Percentiles rank a stretch among this genome's conserved stretches.
These are phyloP conservation scores for Coniochaeta prunicola DNA, from an alignment of 2,329 filamentous ascomycete genomes.

Conservation along the genomic window DNA sequence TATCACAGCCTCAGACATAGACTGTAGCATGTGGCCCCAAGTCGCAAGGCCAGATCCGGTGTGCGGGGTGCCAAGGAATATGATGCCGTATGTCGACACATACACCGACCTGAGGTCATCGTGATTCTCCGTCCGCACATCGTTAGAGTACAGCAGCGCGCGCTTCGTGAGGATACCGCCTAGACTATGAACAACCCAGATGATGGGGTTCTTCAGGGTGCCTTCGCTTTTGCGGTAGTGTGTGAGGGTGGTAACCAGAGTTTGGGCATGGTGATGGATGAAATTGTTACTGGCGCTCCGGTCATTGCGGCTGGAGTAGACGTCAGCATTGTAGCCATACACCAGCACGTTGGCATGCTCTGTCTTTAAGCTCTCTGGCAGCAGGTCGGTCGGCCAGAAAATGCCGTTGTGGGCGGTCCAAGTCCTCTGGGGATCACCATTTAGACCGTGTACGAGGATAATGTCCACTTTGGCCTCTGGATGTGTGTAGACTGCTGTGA, in stretches of 20 bases:
- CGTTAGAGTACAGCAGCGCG: constrained; percentile 60
- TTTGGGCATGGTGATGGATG: constrained; percentile 66
- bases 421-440: constrained; percentile 57
- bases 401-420: constrained; percentile 51
- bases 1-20: constrained; percentile 57
- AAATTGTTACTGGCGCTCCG: constrained; percentile 57
- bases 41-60: constrained; percentile 60
- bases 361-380: constrained; percentile 51
- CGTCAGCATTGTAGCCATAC: constrained; percentile 69
- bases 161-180: constrained; percentile 68
- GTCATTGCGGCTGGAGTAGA: constrained; percentile 38
- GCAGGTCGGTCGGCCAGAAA: constrained; percentile 64
- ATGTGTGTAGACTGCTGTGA: constrained; percentile 51
- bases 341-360: constrained; percentile 58
- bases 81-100: constrained; percentile 67
- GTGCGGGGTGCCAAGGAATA: constrained; percentile 74
- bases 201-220: constrained; percentile 56
- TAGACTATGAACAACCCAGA: constrained; percentile 69
- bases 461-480: constrained; percentile 56
- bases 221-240: constrained; percentile 53
- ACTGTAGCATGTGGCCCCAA: constrained; percentile 61
- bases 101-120: constrained; percentile 62
- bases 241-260: constrained; percentile 54
- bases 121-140: constrained; percentile 49
- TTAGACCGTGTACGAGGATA: constrained; percentile 64